phyloP scores from a whole-genome alignment of 192 early-diverging fungal species.

The Cladochytrium replicatum region DNA sequence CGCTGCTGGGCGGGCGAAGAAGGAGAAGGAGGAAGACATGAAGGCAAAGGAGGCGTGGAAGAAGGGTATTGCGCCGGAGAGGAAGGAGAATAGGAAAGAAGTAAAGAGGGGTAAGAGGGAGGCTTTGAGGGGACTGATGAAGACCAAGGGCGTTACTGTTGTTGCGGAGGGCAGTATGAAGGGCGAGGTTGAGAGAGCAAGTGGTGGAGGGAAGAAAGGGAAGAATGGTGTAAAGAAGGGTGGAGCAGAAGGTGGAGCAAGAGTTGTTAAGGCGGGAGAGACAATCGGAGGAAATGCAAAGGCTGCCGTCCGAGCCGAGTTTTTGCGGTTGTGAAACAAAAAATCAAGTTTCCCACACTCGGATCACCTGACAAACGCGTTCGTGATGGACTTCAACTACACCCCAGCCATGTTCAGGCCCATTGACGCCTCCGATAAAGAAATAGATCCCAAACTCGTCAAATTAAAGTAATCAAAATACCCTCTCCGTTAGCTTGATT shows the following conservation, averaged over 20 bases:
- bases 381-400: no score
- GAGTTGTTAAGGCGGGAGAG: no score
- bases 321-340: conserved; percentile 23
- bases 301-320: conserved; percentile 16
- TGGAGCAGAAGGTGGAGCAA: no score
- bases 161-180: conserved; percentile 32
- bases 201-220: conserved; percentile 30
- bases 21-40: conserved; percentile 21
- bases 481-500: no score
- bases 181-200: conserved; percentile 26
- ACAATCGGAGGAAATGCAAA: no score
- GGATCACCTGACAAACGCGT: no score
- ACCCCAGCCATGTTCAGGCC: no score
- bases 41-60: conserved; percentile 38
- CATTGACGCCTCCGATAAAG: no score
- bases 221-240: conserved; percentile 24
- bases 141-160: conserved; percentile 52
- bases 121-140: conserved; percentile 53
- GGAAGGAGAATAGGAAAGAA: conserved; percentile 12
- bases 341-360: no score
- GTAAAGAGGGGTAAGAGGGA: conserved; percentile 39
- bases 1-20: conserved; percentile 49
- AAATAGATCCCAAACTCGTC: no score
- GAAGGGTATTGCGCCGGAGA: conserved; percentile 25
- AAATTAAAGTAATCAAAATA: no score